Evolutionary conservation across 2,329 filamentous ascomycete genomes (phyloP), one percentile per base, ranked within the genome.

Genomic region (Aspergillus quadrilineatus): DNA sequence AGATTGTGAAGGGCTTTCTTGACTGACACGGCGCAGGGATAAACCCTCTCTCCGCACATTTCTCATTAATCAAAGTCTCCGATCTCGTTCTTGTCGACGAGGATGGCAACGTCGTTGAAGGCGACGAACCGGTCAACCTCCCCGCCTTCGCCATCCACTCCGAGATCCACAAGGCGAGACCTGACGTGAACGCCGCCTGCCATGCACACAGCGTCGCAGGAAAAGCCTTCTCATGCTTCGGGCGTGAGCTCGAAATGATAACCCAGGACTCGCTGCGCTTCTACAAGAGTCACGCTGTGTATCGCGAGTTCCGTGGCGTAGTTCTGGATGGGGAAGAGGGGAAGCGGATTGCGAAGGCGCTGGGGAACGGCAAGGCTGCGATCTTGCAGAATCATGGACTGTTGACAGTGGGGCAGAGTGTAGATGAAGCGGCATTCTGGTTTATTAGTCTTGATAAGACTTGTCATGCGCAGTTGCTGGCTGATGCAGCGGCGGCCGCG

Each of bases 371-470:
- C 22, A 83, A 82, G 69, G 87, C 80, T 1, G 79, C 84, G 60
- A 85, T 90, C 46, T 74, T 90, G 50, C 78, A 86, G 61, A 91
- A 90, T 68, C 88, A 91, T 71, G 89, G 89, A 0, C 74, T 92
- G 36, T 72, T 91, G 50, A 89, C 86, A 0, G 87, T 89, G 0
- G 89, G 89, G 4, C 66, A 71, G 6, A 91, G 88, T 0, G 88
- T 91, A 2, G 88, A 91, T 67, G 88, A 91, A 71, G 88, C 88
- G 1, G 85, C 85, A 0, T 91, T 86, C 69, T 70, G 90, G 50
- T 88, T 89, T 67, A 85, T 83, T 0, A 73, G 88, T 44, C 79
- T 90, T 69, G 88, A 91, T 70, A 79, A 86, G 48, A 85, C 82
- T 46, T 90, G 88, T 68, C 80, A 84, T 55, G 81, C 89, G 32